Base-by-base conservation (phyloP, 169 alveolate species). In the Plasmodium falciparum region DNA sequence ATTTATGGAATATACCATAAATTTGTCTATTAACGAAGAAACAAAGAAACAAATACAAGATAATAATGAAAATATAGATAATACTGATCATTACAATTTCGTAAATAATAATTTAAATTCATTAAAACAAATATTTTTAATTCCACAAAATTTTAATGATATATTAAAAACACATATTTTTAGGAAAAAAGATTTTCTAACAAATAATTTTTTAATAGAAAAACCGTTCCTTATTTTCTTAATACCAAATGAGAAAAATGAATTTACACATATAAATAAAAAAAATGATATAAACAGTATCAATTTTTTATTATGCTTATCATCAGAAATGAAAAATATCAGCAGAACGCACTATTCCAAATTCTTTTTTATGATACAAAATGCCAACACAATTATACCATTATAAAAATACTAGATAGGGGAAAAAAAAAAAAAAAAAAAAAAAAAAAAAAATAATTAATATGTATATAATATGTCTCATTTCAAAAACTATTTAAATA, bases 171-270 rank as follows among this genome's bases (percentile, higher is more conserved):
- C 90, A 39, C 90, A 80, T 49, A 80, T 80, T 17, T 80, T 80
- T 80, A 20, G 61, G 24, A 80, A 80, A 58, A 80, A 62, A 47
- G 90, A 80, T 61, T 80, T 80, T 26, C 47, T 12, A 49, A 80
- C 83, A 17, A 80, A 80, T 29, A 80, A 80, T n/a, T 67, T 67
- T 80, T 67, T 80, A 80, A 72, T 80, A 26, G 90, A 80, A 54
- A 80, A 80, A 69, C 90, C 90, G 52, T 80, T 80, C 58, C 70
- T 80, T 61, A 80, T 80, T 80, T 80, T 67, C 70, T 80, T 80
- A 80, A 80, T 80, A 52, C 80, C 90, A 54, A 80, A 80, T 80
- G 90, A 80, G 63, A 80, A 80, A 61, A 52, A 56, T 20, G 56
- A 66, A 50, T 54, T 80, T 22, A 47, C 67, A 67, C 73, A 49